Conservation (phyloP, 176 grass and related monocot species). For the Avena atlantica region DNA sequence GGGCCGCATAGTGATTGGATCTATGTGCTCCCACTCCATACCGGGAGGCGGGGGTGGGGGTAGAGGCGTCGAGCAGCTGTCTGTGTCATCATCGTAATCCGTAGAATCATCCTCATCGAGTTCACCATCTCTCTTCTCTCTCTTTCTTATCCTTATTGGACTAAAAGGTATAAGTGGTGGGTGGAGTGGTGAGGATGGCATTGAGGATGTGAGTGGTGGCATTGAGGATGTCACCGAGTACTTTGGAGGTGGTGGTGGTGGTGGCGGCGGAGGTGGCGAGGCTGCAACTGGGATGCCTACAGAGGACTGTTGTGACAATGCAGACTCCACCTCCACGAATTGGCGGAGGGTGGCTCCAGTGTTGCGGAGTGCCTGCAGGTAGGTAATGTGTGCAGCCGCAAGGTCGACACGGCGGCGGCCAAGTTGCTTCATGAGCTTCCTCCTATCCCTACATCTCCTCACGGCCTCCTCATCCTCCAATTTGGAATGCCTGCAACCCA, state of each 20-base stretch:
- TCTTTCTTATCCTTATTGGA: constrained; percentile 58
- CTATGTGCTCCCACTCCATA: constrained; percentile 63
- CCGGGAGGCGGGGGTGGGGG: constrained; percentile 67
- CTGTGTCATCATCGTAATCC: constrained; percentile 51
- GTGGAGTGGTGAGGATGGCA: constrained; percentile 57
- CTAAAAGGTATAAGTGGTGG: constrained; percentile 74
- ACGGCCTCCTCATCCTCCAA: constrained; percentile 84
- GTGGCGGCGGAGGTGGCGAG: background rate
- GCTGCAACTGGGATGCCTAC: constrained; percentile 13
- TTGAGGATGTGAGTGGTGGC: constrained; percentile 61
- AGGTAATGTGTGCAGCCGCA: constrained; percentile 68
- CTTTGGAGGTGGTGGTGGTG: constrained; percentile 45
- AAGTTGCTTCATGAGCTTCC: constrained; percentile 87
- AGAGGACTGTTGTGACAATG: constrained; percentile 39
- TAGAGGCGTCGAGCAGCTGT: constrained; percentile 75
- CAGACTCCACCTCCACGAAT: constrained; percentile 77
- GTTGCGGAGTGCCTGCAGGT: constrained; percentile 84
- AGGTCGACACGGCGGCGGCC: constrained; percentile 67
- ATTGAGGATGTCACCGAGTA: constrained; percentile 52
- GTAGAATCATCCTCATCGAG: constrained; percentile 54
- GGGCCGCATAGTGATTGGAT: constrained; percentile 58
- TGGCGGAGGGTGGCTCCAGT: constrained; percentile 88
- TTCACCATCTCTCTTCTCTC: constrained; percentile 48
- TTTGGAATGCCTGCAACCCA: constrained; percentile 86
- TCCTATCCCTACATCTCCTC: constrained; percentile 85